These are phyloP conservation scores for Hypoxylon rubiginosum DNA, from an alignment of 2,329 filamentous ascomycete genomes.

Conservation along the genomic window DNA sequence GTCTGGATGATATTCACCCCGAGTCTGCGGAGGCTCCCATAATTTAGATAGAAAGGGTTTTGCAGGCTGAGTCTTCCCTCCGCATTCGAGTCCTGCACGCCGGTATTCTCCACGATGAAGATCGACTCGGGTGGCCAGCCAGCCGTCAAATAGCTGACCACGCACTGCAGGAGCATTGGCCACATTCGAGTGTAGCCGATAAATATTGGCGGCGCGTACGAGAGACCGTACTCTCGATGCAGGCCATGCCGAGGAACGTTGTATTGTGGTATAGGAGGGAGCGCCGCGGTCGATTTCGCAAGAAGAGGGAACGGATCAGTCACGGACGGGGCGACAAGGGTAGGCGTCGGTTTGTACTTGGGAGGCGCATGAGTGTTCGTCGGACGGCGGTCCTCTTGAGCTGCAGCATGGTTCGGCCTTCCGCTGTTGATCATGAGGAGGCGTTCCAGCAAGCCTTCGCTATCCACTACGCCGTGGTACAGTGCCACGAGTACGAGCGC, in stretches of 20 bases:
- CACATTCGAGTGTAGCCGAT: slow-evolving; percentile 65
- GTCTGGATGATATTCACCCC: slow-evolving; percentile 61
- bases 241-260: slow-evolving; percentile 53
- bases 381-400: slow-evolving; percentile 32
- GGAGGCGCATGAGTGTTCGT: slow-evolving; percentile 46
- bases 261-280: slow-evolving; percentile 54
- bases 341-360: slow-evolving; percentile 49
- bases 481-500: slow-evolving; percentile 39
- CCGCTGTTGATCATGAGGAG: slow-evolving; percentile 42
- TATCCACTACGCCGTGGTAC: slow-evolving; percentile 37
- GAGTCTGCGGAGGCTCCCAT: slow-evolving; percentile 53
- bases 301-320: slow-evolving; percentile 48
- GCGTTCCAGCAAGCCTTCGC: slow-evolving; percentile 40
- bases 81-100: slow-evolving; percentile 60
- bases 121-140: slow-evolving; percentile 64
- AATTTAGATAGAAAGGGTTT: slow-evolving; percentile 63
- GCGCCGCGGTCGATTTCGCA: slow-evolving; percentile 41
- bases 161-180: slow-evolving; percentile 60
- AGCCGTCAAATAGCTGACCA: slow-evolving; percentile 62
- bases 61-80: slow-evolving; percentile 56
- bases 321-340: slow-evolving; percentile 38
- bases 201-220: slow-evolving; percentile 58
- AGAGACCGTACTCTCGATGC: slow-evolving; percentile 50
- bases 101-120: slow-evolving; percentile 64
- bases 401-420: slow-evolving; percentile 13